phyloP scores from a whole-genome alignment of 345 rosid genomes.

The Pugionium dolabratum region DNA sequence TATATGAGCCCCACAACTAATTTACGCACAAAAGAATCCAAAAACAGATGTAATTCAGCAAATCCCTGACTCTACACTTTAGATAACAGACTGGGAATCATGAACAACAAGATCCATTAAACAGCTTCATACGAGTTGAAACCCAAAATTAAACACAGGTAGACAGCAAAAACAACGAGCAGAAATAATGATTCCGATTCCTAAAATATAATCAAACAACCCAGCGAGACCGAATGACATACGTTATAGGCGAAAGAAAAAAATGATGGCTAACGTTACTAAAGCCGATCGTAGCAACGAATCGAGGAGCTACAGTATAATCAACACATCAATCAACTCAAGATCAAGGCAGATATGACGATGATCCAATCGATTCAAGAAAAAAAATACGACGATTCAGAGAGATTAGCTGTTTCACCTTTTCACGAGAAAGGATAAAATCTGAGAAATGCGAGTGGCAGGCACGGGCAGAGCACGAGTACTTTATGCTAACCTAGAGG shows the following conservation, averaged over 20 bases:
- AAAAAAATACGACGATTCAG: slow-evolving; percentile 1
- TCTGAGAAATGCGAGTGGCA: slow-evolving; percentile 21
- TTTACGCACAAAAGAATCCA: slow-evolving; percentile 6
- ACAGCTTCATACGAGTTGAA: not conserved
- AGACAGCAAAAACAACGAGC: not conserved
- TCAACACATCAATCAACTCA: slow-evolving; percentile 19
- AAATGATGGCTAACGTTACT: not conserved
- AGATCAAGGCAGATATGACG: slow-evolving; percentile 10
- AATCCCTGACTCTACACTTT: not conserved
- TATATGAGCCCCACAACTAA: not conserved
- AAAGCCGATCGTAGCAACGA: not conserved
- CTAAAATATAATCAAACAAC: not conserved
- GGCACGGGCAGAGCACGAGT: slow-evolving; percentile 60
- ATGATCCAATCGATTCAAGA: not conserved
- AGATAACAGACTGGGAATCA: slow-evolving; percentile 9
- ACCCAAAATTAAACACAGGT: not conserved
- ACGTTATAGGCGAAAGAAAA: not conserved
- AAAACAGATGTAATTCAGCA: not conserved
- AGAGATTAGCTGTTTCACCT: slow-evolving; percentile 14
- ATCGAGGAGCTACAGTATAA: slow-evolving; percentile 30
- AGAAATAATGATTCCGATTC: not conserved
- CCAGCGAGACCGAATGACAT: not conserved
- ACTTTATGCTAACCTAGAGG: slow-evolving; percentile 20
- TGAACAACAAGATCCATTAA: not conserved
- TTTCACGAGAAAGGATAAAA: slow-evolving; percentile 7